These are phyloP conservation scores for Monosporascus sp. DNA, from an alignment of 2,329 filamentous ascomycete species.

Conservation along the genomic window DNA sequence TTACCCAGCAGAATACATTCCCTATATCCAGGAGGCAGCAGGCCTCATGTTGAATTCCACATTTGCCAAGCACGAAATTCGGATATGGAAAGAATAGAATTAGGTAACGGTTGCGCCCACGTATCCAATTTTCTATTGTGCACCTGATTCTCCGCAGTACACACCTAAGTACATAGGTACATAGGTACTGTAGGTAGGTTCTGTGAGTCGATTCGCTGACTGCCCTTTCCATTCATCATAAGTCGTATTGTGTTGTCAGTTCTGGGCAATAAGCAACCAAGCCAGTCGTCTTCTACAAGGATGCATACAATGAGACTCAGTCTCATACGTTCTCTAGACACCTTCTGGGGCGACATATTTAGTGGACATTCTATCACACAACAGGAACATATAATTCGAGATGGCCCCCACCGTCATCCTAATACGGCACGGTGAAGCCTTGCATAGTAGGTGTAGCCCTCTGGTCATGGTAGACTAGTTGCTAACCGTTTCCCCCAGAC, in stretches of 20 bases:
- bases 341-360: background rate
- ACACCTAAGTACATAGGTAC: too few relatives aligned
- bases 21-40: too few relatives aligned
- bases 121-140: too few relatives aligned
- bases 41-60: too few relatives aligned
- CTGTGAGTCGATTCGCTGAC: too few relatives aligned
- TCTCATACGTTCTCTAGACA: background rate
- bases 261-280: background rate
- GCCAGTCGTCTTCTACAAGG: background rate
- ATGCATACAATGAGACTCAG: background rate
- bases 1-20: too few relatives aligned
- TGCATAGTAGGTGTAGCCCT: slow-evolving; percentile 30
- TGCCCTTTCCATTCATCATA: background rate
- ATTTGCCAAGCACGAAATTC: too few relatives aligned
- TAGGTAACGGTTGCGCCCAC: too few relatives aligned
- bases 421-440: slow-evolving; percentile 36
- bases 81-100: too few relatives aligned
- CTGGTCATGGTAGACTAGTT: slow-evolving; percentile 1
- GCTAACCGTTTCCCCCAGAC: slow-evolving; percentile 15
- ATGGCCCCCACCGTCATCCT: slow-evolving; percentile 37
- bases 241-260: background rate
- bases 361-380: slow-evolving; percentile 1
- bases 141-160: too few relatives aligned
- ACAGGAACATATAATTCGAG: slow-evolving; percentile 2
- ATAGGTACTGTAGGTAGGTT: too few relatives aligned